A percentile compares a stretch with the other conserved stretches of the same genome.
phyloP scores from a whole-genome alignment of 2,329 filamentous ascomycete genomes.

The Acarospora socialis region DNA sequence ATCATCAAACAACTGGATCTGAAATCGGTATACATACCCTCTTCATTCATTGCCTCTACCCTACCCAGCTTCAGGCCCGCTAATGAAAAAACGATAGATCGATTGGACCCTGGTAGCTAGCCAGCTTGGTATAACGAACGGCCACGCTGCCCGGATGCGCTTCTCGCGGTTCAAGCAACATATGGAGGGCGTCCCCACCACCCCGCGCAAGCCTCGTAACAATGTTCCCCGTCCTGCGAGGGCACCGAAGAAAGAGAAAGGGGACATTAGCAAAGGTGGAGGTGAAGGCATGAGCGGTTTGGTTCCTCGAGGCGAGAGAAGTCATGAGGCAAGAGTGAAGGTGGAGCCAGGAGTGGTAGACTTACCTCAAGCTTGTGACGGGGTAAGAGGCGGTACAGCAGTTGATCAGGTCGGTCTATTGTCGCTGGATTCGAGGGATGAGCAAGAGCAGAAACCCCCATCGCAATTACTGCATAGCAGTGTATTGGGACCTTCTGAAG shows the following conservation, averaged over 20 bases:
- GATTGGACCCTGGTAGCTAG: slow-evolving; percentile 39
- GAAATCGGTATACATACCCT: slow-evolving; percentile 28
- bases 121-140: slow-evolving; percentile 38
- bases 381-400: too few species aligned
- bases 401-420: too few species aligned
- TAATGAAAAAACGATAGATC: too few species aligned
- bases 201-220: slow-evolving; percentile 6
- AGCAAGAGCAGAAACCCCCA: too few species aligned
- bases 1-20: slow-evolving; percentile 42
- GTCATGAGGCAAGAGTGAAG: neutral
- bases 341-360: too few species aligned
- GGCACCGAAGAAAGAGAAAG: slow-evolving; percentile 1
- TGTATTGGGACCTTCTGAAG: too few species aligned
- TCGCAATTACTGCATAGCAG: too few species aligned
- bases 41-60: slow-evolving; percentile 10
- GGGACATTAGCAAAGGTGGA: neutral
- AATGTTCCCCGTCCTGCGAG: slow-evolving; percentile 5
- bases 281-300: too few species aligned
- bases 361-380: neutral
- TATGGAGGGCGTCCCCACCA: slow-evolving; percentile 30
- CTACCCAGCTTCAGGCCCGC: slow-evolving; percentile 7
- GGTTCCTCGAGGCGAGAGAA: too few species aligned
- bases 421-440: too few species aligned
- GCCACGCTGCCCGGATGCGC: slow-evolving; percentile 43
- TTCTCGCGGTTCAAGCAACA: slow-evolving; percentile 40